phyloP scores from a whole-genome alignment of 345 rosid species.

The Gossypium anomalum region DNA sequence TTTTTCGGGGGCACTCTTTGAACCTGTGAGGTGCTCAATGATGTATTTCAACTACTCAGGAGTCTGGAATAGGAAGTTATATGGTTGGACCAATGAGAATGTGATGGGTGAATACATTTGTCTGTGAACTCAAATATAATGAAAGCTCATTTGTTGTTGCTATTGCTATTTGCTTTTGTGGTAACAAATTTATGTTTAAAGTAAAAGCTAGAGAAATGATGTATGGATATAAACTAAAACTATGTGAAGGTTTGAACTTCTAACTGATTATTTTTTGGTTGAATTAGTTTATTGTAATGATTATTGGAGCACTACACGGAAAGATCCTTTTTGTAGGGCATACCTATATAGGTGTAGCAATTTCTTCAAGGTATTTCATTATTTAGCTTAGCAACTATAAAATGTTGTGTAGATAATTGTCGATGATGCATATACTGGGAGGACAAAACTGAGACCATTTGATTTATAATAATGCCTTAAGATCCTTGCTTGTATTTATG shows the following conservation, averaged over 20 bases:
- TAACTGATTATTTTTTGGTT: background rate
- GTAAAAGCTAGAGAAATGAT: no score
- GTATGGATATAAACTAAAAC: no score
- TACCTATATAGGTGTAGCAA: background rate
- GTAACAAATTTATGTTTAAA: background rate
- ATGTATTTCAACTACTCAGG: background rate
- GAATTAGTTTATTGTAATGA: background rate
- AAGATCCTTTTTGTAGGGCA: background rate
- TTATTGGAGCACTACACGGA: background rate
- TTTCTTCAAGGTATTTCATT: background rate
- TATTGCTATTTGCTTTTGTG: background rate
- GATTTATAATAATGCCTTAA: background rate
- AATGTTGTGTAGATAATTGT: background rate
- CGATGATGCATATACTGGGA: background rate
- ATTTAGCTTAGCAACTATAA: background rate
- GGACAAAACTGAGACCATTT: background rate
- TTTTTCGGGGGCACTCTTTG: background rate
- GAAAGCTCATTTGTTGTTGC: background rate
- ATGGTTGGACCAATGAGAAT: background rate
- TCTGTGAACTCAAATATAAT: background rate
- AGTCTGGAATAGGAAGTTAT: background rate
- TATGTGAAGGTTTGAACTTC: no score
- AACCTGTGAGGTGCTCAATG: no score
- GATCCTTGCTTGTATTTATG: background rate
- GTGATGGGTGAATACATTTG: background rate